Base-by-base conservation (phyloP, 2,329 filamentous ascomycete genomes). In the Hymenoscyphus occultus region DNA sequence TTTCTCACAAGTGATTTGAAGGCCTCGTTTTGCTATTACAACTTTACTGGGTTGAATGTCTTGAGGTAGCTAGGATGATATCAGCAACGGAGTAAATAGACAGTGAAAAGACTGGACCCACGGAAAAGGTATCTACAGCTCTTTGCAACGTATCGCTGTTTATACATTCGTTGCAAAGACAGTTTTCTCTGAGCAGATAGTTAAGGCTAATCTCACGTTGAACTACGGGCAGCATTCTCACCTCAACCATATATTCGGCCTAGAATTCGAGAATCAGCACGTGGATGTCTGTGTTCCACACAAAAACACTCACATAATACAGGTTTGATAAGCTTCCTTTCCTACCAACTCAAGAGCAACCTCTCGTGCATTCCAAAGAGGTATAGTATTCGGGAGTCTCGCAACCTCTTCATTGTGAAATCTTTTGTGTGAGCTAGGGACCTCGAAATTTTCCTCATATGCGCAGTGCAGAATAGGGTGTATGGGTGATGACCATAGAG, bases 61-160 rank as follows among this genome's bases (percentile, higher is more conserved):
- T 16, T 72, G 56, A 0, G 81, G 78, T 61, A 86, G 79, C 84
- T 87, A 67, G n/a, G 57, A 32, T 71, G 66, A 56, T 51, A 68
- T 61, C 59, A 39, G 16, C 62, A 59, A 13, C 45, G 42, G 54
- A 31, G 32, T 13, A 40, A 14, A 14, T 60, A 48, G 10, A n/a
- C 14, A 22, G n/a, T 72, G 35, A 31, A n/a, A 39, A 39, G 2
- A 22, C 39, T 51, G 31, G 13, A 59, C 12, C 80, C 74, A 90
- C 86, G 64, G 83, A 80, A 71, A 91, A 91, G 0, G 87, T 91
- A 71, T 92, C 83, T 63, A 90, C 81, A 60, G 84, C 83, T 32
- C 89, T 80, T 76, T 93, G 90, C 75, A 82, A 86, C 4, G 90
- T 93, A 67, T 87, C 84, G 64, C 84, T 84, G 75, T 92, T 88